Percentiles rank a stretch among this genome's conserved stretches.
phyloP scores from a whole-genome alignment of 805 yeast genomes.

The Ogataea haglerorum region DNA sequence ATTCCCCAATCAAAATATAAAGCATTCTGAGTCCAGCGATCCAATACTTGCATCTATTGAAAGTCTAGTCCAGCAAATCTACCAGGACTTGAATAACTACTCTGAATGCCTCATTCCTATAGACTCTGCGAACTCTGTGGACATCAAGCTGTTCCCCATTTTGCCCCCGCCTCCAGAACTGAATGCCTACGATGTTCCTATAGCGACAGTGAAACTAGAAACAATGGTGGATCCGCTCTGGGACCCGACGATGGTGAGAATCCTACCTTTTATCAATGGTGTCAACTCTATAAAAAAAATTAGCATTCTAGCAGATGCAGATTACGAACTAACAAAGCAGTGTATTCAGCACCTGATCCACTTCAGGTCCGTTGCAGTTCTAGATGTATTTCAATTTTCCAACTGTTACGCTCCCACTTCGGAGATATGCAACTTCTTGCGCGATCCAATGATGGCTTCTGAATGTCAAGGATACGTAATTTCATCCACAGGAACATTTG shows the following conservation, averaged over 20 bases:
- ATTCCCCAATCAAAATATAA: slow-evolving; percentile 23
- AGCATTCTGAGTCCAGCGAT: slow-evolving; percentile 16
- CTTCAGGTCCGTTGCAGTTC: slow-evolving; percentile 76
- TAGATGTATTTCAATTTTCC: slow-evolving; percentile 86
- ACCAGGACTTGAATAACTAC: slow-evolving; percentile 89
- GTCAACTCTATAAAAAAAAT: slow-evolving; percentile 77
- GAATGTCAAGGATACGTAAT: slow-evolving; percentile 86
- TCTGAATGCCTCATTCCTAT: slow-evolving; percentile 95
- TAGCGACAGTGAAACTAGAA: slow-evolving; percentile 74
- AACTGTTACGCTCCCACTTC: slow-evolving; percentile 90
- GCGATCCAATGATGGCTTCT: slow-evolving; percentile 60
- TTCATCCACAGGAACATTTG: slow-evolving; percentile 37
- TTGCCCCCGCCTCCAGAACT: slow-evolving; percentile 75
- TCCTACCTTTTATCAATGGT: slow-evolving; percentile 84
- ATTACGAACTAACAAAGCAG: slow-evolving; percentile 70
- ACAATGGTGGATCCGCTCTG: slow-evolving; percentile 82
- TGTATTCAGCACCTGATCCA: slow-evolving; percentile 90
- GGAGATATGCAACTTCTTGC: slow-evolving; percentile 62
- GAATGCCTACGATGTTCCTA: slow-evolving; percentile 83
- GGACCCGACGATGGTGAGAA: slow-evolving; percentile 95
- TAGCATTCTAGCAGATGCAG: slow-evolving; percentile 76
- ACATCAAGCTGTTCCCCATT: slow-evolving; percentile 91
- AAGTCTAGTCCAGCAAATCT: slow-evolving; percentile 82
- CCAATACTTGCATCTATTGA: slow-evolving; percentile 50
- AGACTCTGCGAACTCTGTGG: slow-evolving; percentile 84